Base-by-base conservation (phyloP, 768 basidiomycete genomes). In the Xerocomellus dryophilus region DNA sequence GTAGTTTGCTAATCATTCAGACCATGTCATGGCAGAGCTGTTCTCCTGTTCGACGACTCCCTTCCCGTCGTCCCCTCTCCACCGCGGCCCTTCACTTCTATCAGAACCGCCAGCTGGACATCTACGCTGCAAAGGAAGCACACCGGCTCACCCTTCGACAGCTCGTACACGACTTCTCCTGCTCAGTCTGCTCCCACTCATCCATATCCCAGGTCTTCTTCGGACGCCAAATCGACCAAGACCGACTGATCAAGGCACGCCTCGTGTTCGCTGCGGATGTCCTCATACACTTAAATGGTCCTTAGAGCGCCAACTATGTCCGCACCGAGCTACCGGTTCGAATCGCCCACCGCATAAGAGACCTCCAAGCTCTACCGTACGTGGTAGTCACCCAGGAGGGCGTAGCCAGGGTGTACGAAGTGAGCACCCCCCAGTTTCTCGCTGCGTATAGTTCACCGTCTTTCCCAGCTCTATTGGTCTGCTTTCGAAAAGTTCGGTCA, bases 261-360 rank as follows among this genome's bases (percentile, higher is more conserved):
- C 17, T 47, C 31, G 12, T 31, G 20, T 46, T 46, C 39, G 12
- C 27, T 29, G 20, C 34, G 43, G 14, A 4, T 4, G 4, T 48
- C 17, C 23, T 20, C 31, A 7, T 40, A 7, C 5, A 47, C 35
- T 52, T 39, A 23, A 41, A 52, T 39, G 8, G 42, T 39, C 21
- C 29, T 18, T 47, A 93, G 91, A 91, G 88, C 58, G 92, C 90
- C 49, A 93, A 93, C 67, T 92, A 93, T 71, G 90, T 96, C 40
- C 84, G 92, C 47, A 89, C 88, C 5, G 93, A 96, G 65, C 73
- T 96, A 7, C 93, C 93, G 10, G 84, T 93, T 14, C 83, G 93
- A 35, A 88, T 94, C 63, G 87, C 92, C 5, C 93, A 95, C 68
- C 81, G 93, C 43, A 72, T 95, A 54, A 83, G 90, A 52, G 93